Evolutionary conservation across 441 rosid genomes (phyloP).

Genomic region (Adansonia madagascariensis): DNA sequence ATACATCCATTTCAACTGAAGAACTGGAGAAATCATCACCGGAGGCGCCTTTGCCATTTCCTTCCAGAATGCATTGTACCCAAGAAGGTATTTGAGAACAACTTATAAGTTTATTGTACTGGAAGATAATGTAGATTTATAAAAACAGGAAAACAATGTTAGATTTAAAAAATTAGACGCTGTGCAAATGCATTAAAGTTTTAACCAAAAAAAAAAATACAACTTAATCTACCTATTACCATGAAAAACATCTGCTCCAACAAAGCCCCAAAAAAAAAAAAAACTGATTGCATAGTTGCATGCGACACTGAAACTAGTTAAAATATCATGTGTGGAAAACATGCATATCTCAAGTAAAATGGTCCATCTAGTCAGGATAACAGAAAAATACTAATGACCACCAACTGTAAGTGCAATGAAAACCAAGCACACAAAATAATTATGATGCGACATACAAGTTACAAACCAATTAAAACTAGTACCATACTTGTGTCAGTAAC

Average conservation of each 20-base stretch:
- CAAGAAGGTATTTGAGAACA: conserved; percentile 78
- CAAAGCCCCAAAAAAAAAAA: neutral
- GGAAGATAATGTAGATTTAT: conserved; percentile 32
- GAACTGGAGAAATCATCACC: conserved; percentile 59
- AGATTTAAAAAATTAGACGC: conserved; percentile 23
- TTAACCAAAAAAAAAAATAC: neutral
- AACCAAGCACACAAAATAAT: neutral
- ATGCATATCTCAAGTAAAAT: neutral
- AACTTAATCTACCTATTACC: neutral
- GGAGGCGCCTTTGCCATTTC: conserved; percentile 57
- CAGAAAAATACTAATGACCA: neutral
- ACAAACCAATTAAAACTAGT: neutral
- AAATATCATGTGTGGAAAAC: neutral
- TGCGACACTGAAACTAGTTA: neutral
- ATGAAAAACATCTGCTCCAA: neutral
- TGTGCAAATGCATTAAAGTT: neutral
- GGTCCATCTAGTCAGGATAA: neutral
- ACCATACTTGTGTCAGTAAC: neutral
- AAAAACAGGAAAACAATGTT: conserved; percentile 26
- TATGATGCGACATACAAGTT: neutral
- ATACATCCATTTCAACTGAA: conserved; percentile 87
- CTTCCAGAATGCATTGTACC: conserved; percentile 79
- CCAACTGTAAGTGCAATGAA: conserved; percentile 1
- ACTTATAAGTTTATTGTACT: conserved; percentile 81
- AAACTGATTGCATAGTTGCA: neutral